Percentiles rank a stretch among this genome's conserved stretches.
phyloP scores from a whole-genome alignment of 192 early-diverging fungal species.

The Umbelopsis sp. region DNA sequence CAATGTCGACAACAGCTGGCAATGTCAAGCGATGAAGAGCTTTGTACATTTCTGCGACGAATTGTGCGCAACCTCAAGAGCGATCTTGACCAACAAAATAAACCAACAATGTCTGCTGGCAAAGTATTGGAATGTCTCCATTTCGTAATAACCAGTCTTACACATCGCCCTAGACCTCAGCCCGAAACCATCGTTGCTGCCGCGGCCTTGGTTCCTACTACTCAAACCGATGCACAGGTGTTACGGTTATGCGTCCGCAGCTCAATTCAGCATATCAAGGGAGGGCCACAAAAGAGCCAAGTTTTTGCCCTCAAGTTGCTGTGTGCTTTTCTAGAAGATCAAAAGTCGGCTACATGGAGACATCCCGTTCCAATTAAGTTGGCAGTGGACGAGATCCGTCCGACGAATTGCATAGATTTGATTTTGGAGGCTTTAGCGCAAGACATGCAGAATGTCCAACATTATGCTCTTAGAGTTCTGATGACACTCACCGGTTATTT shows the following conservation, averaged over 20 bases:
- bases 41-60: neutral
- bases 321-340: slow-evolving; percentile 1
- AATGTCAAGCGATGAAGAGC: neutral
- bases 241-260: neutral
- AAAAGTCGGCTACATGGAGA: neutral
- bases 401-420: neutral
- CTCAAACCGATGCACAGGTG: neutral
- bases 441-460: neutral
- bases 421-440: neutral
- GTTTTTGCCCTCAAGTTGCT: neutral
- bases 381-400: neutral
- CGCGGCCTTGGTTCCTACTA: neutral
- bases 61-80: neutral
- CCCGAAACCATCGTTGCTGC: neutral
- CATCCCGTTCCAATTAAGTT: neutral
- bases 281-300: neutral
- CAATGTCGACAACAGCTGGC: neutral
- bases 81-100: neutral
- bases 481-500: neutral
- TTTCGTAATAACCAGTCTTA: neutral
- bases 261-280: neutral
- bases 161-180: neutral
- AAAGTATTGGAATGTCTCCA: slow-evolving; percentile 1
- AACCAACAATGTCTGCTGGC: neutral
- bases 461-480: neutral